phyloP scores from a whole-genome alignment of 129 eudicot genomes.

The Oenanthe sinensis region DNA sequence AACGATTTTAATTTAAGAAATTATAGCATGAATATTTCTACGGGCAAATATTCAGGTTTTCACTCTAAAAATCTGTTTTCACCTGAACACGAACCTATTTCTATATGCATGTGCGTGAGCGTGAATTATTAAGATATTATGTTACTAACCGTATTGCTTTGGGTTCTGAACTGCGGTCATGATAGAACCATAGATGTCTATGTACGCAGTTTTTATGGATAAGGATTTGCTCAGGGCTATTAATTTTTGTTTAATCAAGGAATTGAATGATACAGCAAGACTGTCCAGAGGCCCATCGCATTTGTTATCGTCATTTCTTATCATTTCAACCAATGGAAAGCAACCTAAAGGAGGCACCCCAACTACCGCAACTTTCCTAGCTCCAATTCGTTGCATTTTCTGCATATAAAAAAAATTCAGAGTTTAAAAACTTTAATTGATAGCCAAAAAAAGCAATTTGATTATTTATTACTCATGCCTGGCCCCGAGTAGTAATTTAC shows the following conservation, averaged over 20 bases:
- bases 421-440: neutral
- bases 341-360: slow-evolving; percentile 69
- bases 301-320: slow-evolving; percentile 23
- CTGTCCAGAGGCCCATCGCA: slow-evolving; percentile 39
- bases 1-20: too few species aligned
- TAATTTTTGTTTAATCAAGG: slow-evolving; percentile 22
- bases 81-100: neutral
- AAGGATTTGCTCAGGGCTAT: slow-evolving; percentile 13
- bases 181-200: slow-evolving; percentile 36
- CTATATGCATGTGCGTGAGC: too few species aligned
- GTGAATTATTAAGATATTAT: too few species aligned
- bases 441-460: neutral
- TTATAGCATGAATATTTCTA: neutral
- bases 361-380: slow-evolving; percentile 47
- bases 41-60: neutral
- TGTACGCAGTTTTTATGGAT: slow-evolving; percentile 23
- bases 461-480: neutral
- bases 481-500: neutral
- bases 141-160: too few species aligned
- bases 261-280: slow-evolving; percentile 42
- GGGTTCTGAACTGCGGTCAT: slow-evolving; percentile 39
- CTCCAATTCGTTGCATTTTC: slow-evolving; percentile 44
- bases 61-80: neutral
- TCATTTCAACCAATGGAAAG: slow-evolving; percentile 42
- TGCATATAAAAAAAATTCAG: neutral